Evolutionary conservation across 371 early-diverging fungal species (phyloP).

Genomic region (Neoconidiobolus thromboides): DNA sequence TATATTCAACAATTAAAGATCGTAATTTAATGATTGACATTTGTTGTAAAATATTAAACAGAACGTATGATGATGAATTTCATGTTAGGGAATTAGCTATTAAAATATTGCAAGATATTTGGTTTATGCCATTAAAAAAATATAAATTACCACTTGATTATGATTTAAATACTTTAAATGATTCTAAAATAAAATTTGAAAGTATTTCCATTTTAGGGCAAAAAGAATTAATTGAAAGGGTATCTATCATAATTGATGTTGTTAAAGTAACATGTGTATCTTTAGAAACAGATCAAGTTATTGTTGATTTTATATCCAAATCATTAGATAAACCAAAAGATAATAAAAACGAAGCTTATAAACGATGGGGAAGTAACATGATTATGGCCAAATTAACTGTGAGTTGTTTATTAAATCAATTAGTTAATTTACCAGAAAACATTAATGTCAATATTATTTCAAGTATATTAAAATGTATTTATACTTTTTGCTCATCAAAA

Average conservation of each 20-base stretch:
- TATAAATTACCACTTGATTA: constrained; percentile 15
- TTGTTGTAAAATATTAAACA: constrained; percentile 42
- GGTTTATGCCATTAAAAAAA: constrained; percentile 26
- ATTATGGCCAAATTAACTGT: constrained; percentile 36
- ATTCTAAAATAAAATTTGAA: constrained; percentile 10
- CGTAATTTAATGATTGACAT: constrained; percentile 40
- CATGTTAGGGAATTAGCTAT: constrained; percentile 44
- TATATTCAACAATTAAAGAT: constrained; percentile 31
- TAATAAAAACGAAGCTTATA: constrained; percentile 15
- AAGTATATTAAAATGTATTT: constrained; percentile 17
- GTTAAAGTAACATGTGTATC: constrained; percentile 3
- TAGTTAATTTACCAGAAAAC: constrained; percentile 10
- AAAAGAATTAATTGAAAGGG: constrained; percentile 17
- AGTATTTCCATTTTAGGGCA: constrained; percentile 18
- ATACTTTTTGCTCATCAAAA: constrained; percentile 22
- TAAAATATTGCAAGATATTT: constrained; percentile 46
- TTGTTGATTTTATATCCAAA: background rate
- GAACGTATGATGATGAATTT: constrained; percentile 62
- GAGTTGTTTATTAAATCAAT: constrained; percentile 37
- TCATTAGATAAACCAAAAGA: constrained; percentile 14
- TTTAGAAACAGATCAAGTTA: background rate
- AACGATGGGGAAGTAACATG: constrained; percentile 12
- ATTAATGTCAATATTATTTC: background rate
- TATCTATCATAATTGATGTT: constrained; percentile 24
- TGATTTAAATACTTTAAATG: constrained; percentile 18